Conservation (phyloP, 345 rosid genomes). For the Zanthoxylum bungeanum region DNA sequence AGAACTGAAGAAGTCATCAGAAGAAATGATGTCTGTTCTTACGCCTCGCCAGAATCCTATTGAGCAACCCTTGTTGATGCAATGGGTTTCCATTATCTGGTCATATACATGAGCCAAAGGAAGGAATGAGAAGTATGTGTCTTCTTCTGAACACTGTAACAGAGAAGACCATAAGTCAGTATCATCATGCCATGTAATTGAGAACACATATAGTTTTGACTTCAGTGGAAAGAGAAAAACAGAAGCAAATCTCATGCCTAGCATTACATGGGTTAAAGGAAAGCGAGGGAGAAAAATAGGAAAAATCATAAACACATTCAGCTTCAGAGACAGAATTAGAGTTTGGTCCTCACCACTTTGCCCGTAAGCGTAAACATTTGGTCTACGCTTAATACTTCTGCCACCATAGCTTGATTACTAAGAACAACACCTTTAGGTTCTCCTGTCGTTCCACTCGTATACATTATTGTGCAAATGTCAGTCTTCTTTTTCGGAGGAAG, state of each 20-base stretch:
- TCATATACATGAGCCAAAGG: conserved; percentile 92
- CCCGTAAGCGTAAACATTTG: conserved; percentile 57
- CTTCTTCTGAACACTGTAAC: conserved; percentile 65
- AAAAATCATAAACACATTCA: not conserved
- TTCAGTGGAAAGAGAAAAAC: not conserved
- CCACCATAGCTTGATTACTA: conserved; percentile 54
- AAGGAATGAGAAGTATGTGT: conserved; percentile 87
- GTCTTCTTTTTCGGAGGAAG: conserved; percentile 65
- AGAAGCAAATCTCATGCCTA: not conserved
- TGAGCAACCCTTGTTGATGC: conserved; percentile 69
- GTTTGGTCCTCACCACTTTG: conserved; percentile 43
- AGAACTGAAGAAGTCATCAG: not conserved
- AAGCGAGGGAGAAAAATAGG: not conserved
- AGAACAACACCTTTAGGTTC: conserved; percentile 94
- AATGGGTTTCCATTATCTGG: conserved; percentile 76
- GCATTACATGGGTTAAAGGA: not conserved
- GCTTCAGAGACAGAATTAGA: not conserved
- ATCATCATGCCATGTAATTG: not conserved
- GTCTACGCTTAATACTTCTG: conserved; percentile 79
- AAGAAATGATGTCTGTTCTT: conserved; percentile 20
- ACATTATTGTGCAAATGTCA: conserved; percentile 87
- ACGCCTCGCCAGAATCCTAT: conserved; percentile 95
- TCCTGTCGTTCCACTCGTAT: conserved; percentile 97
- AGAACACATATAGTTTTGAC: not conserved
- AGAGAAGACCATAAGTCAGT: conserved; percentile 3